phyloP scores from a whole-genome alignment of 2,329 filamentous ascomycete species.

The Emericellopsis atlantica region DNA sequence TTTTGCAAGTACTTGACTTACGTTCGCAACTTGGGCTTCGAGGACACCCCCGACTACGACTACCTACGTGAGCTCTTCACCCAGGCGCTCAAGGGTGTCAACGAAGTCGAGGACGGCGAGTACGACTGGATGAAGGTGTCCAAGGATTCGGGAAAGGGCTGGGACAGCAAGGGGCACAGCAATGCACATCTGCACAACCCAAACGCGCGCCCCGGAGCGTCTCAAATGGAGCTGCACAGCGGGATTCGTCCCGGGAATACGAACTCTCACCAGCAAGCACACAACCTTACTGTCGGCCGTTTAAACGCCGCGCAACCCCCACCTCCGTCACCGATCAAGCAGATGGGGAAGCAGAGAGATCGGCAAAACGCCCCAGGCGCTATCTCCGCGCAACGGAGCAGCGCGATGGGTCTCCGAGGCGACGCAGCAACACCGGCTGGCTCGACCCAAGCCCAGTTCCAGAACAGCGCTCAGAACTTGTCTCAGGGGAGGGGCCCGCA shows the following conservation, averaged over 20 bases:
- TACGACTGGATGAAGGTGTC: slow-evolving; percentile 99
- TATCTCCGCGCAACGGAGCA: slow-evolving; percentile 63
- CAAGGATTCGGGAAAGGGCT: slow-evolving; percentile 71
- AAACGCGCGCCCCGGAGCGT: slow-evolving; percentile 67
- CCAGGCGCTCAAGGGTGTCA: slow-evolving; percentile 84
- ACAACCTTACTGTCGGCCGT: slow-evolving; percentile 66
- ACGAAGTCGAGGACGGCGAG: slow-evolving; percentile 92
- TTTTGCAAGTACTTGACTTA: slow-evolving; percentile 97
- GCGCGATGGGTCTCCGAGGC: slow-evolving; percentile 58
- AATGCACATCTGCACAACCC: slow-evolving; percentile 56
- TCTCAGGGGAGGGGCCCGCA: slow-evolving; percentile 51
- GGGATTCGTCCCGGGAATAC: slow-evolving; percentile 54
- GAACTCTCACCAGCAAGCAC: slow-evolving; percentile 49
- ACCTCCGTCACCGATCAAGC: slow-evolving; percentile 74
- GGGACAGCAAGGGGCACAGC: slow-evolving; percentile 65
- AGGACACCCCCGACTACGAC: slow-evolving; percentile 97
- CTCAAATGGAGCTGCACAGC: slow-evolving; percentile 73
- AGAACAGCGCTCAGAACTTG: slow-evolving; percentile 86
- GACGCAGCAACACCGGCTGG: slow-evolving; percentile 76
- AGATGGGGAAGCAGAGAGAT: slow-evolving; percentile 61
- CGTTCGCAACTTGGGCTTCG: slow-evolving; percentile 93
- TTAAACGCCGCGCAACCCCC: slow-evolving; percentile 90
- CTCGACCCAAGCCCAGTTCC: slow-evolving; percentile 92
- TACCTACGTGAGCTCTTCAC: slow-evolving; percentile 95
- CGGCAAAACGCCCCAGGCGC: slow-evolving; percentile 69